Conservation (phyloP, 179 eudicot species). For the Beta lomatogona region DNA sequence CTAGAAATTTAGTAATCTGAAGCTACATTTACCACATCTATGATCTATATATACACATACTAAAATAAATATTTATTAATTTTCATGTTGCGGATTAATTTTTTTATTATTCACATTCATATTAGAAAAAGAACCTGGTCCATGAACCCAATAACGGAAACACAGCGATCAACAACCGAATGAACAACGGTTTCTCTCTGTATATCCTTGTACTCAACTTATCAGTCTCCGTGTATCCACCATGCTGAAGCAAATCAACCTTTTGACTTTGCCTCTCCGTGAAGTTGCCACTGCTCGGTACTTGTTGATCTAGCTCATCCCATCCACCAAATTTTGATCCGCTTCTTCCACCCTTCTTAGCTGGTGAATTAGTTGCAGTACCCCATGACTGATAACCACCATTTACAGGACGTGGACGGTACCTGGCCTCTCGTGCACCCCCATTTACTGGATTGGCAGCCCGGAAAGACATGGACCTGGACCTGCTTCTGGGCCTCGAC, state of each 20-base stretch:
- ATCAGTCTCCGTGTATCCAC: constrained; percentile 1
- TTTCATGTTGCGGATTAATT: neutral
- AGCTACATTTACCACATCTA: neutral
- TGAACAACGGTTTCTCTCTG: constrained; percentile 40
- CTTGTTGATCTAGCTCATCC: constrained; percentile 61
- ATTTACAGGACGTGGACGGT: constrained; percentile 27
- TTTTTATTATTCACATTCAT: neutral
- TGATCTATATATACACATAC: too few species aligned
- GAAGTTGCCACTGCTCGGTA: constrained; percentile 7
- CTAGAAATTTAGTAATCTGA: neutral
- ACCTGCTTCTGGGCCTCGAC: constrained; percentile 35
- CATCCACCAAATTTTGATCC: constrained; percentile 61
- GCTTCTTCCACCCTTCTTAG: constrained; percentile 20
- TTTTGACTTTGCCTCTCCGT: constrained; percentile 18
- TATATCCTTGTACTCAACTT: constrained; percentile 44
- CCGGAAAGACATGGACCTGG: constrained; percentile 34
- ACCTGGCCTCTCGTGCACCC: constrained; percentile 25
- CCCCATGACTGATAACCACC: constrained; percentile 43
- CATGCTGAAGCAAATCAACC: constrained; percentile 15
- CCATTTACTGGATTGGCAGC: constrained; percentile 15
- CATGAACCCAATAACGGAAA: constrained; percentile 59
- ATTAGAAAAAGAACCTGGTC: constrained; percentile 35
- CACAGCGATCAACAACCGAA: constrained; percentile 48
- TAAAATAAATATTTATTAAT: neutral
- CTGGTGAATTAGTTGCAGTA: constrained; percentile 26